Conservation (phyloP, 2,329 filamentous ascomycete genomes). For the Periconia sp. region DNA sequence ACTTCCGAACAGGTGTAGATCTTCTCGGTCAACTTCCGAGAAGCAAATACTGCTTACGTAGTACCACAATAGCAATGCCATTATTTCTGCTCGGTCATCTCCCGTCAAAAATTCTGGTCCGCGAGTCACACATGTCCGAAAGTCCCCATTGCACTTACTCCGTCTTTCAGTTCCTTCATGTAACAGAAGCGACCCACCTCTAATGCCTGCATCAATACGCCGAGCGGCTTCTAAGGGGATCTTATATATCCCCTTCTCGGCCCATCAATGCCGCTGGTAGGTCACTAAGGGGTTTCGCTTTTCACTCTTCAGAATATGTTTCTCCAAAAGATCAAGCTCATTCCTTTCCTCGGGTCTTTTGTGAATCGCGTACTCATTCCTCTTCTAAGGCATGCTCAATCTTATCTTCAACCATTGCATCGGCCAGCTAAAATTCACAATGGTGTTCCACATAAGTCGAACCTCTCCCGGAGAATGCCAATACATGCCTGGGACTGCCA, state of each 20-base stretch:
- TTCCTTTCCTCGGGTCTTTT: neutral
- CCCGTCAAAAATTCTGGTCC: too few relatives aligned
- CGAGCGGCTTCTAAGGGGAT: constrained; percentile 2
- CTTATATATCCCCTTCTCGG: constrained; percentile 1
- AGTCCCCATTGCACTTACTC: too few relatives aligned
- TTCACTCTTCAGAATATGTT: constrained; percentile 3
- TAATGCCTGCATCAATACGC: constrained; percentile 4
- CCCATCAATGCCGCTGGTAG: constrained; percentile 4
- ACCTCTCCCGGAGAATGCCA: constrained; percentile 41
- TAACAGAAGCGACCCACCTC: too few relatives aligned
- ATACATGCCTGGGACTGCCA: constrained; percentile 64
- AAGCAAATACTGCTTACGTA: too few relatives aligned
- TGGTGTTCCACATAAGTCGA: neutral
- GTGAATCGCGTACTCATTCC: constrained; percentile 8
- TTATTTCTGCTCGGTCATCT: too few relatives aligned
- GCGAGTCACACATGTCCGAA: too few relatives aligned
- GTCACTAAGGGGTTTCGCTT: too few relatives aligned
- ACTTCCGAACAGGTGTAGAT: constrained; percentile 2
- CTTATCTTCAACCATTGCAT: constrained; percentile 6
- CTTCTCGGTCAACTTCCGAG: constrained; percentile 14
- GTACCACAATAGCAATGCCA: too few relatives aligned
- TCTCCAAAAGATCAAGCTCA: constrained; percentile 1
- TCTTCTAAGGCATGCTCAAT: constrained; percentile 9
- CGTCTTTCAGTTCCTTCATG: too few relatives aligned
- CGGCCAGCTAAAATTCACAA: constrained; percentile 2